These are phyloP conservation scores for Mallotus repandus DNA, from an alignment of 441 rosid genomes.

Conservation along the genomic window DNA sequence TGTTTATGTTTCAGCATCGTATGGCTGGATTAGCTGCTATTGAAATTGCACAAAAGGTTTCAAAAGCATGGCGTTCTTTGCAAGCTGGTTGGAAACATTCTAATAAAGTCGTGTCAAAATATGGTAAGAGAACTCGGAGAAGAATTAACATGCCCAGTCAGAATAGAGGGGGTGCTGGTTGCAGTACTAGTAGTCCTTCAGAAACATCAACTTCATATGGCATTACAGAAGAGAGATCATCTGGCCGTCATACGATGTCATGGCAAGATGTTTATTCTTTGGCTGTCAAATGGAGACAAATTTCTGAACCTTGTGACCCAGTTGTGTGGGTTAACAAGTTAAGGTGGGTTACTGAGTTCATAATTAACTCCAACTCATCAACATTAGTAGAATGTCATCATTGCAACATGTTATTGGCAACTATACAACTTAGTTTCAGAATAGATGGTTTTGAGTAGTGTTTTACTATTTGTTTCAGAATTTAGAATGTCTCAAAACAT, in stretches of 20 bases:
- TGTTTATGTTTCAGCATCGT: slow-evolving; percentile 69
- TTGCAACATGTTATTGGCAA: background rate
- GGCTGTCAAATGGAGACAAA: slow-evolving; percentile 98
- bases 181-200: slow-evolving; percentile 80
- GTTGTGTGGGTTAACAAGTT: slow-evolving; percentile 97
- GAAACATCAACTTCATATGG: slow-evolving; percentile 72
- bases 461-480: background rate
- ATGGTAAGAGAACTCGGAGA: slow-evolving; percentile 71
- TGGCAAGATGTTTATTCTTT: slow-evolving; percentile 87
- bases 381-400: slow-evolving; percentile 14
- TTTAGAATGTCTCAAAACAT: background rate
- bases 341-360: slow-evolving; percentile 43
- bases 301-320: slow-evolving; percentile 99
- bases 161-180: slow-evolving; percentile 96
- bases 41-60: slow-evolving; percentile 92
- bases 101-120: slow-evolving; percentile 53
- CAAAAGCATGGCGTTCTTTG: slow-evolving; percentile 89
- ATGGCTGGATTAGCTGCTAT: slow-evolving; percentile 99
- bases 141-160: slow-evolving; percentile 74
- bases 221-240: slow-evolving; percentile 64
- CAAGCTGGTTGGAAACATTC: slow-evolving; percentile 72
- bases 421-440: background rate
- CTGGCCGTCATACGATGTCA: slow-evolving; percentile 57
- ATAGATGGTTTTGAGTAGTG: background rate
- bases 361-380: slow-evolving; percentile 4